These are phyloP conservation scores for Cruciata laevipes DNA, from an alignment of 257 asterid species.

Conservation along the genomic window DNA sequence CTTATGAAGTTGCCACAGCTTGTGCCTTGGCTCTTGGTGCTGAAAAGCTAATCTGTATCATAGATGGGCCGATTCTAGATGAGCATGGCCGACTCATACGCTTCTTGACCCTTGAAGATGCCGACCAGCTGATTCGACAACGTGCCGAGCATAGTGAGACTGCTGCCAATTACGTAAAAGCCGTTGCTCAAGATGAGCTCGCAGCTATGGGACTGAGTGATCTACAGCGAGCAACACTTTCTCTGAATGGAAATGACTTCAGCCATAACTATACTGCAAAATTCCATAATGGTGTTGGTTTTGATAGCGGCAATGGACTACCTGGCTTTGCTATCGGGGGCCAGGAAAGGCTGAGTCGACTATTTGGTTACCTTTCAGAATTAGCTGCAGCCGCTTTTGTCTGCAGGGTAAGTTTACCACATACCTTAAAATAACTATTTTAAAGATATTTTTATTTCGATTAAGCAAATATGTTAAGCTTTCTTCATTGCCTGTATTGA, in stretches of 20 bases:
- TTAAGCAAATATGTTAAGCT: neutral
- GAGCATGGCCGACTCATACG: conserved; percentile 65
- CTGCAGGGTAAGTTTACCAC: conserved; percentile 58
- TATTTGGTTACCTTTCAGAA: conserved; percentile 84
- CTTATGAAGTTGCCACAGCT: conserved; percentile 96
- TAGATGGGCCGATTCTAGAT: conserved; percentile 84
- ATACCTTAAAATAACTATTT: neutral
- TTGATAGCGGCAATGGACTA: conserved; percentile 80
- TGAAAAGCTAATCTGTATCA: conserved; percentile 79
- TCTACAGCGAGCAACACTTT: conserved; percentile 26
- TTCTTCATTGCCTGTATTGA: neutral
- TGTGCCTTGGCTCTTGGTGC: conserved; percentile 93
- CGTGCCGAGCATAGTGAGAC: conserved; percentile 82
- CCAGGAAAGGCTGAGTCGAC: conserved; percentile 77
- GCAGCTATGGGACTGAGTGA: conserved; percentile 24
- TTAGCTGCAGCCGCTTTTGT: conserved; percentile 98
- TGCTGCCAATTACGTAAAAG: conserved; percentile 82
- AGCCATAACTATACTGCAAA: conserved; percentile 38
- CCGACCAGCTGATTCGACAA: conserved; percentile 64
- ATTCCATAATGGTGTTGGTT: conserved; percentile 95
- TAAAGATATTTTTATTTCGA: neutral
- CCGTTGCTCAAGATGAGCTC: conserved; percentile 60
- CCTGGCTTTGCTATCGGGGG: conserved; percentile 98
- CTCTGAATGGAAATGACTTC: conserved; percentile 35
- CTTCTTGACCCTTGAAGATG: conserved; percentile 80